Base-by-base conservation (phyloP, 2,329 filamentous ascomycete genomes). In the Aspergillus amoenus region DNA sequence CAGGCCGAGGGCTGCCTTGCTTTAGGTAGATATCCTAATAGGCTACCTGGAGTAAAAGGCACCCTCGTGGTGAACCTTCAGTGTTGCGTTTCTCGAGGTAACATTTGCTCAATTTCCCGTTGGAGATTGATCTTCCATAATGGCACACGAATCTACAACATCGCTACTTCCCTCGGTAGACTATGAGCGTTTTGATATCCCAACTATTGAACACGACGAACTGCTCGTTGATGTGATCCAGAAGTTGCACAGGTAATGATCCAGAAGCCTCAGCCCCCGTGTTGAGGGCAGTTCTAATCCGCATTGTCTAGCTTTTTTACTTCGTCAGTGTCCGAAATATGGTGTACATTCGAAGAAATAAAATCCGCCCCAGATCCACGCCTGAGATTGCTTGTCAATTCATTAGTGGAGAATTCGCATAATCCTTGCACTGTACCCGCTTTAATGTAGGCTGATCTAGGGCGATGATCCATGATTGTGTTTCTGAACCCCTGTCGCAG, bases 381-480 rank as follows among this genome's bases (percentile, higher is more conserved):
- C 50, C 64, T 79, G 21, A 69, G 70, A 55, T 68, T 73, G 21
- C 63, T 79, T 21, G 71, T 78, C 12, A 66, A 69, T 42, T 70
- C 67, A 17, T 61, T 79, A 21, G 73, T 70, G 4, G 73, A 76
- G 22, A 71, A 74, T 43, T 77, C 74, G 11, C 76, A 78, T 50
- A 77, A 79, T 59, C 73, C 74, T 12, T 71, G 69, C 22, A 73
- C 79, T 47, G 71, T 79, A 24, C 70, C 76, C 22, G 76, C 83
- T 32, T 70, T 87, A 41, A 74, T 86, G 81, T 84, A 73, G 66
- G 76, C 68, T 43, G 62, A n/a, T 43, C 7, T 41, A 42, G 44
- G 4, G 44, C 43, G 5, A 4, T 30, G 22, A 27, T 8, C 24
- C 4, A 5, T 30, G 18, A 21, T n/a, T 17, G 32, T 37, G 27